phyloP scores from a whole-genome alignment of 352 stramenopile genomes.

The Phytophthora sojae region DNA sequence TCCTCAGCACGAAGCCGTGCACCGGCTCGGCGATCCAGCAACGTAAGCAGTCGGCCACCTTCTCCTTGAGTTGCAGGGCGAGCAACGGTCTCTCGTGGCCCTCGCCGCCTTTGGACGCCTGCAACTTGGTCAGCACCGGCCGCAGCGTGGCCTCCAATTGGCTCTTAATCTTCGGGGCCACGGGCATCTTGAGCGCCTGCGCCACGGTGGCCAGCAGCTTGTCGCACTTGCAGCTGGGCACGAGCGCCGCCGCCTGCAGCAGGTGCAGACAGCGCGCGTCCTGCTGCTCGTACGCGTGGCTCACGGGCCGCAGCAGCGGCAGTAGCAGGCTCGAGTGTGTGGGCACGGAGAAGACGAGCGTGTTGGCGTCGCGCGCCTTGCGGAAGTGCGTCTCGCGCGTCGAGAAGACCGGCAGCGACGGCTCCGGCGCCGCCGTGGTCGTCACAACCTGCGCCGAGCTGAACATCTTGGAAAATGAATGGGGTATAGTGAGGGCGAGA shows the following conservation, averaged over 20 bases:
- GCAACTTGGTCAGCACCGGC: conserved; percentile 30
- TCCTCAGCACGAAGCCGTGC: conserved; percentile 71
- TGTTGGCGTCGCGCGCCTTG: conserved; percentile 69
- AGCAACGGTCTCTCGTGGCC: conserved; percentile 42
- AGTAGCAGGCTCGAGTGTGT: conserved; percentile 65
- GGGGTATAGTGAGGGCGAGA: neutral
- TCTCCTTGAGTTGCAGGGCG: conserved; percentile 73
- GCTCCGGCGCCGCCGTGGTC: conserved; percentile 8
- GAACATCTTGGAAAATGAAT: conserved; percentile 30
- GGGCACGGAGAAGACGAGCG: conserved; percentile 59
- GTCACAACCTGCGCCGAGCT: conserved; percentile 1
- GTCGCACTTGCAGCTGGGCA: conserved; percentile 69
- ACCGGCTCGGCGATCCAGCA: conserved; percentile 76
- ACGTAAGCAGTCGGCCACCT: conserved; percentile 70
- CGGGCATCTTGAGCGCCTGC: conserved; percentile 58
- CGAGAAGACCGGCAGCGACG: conserved; percentile 58
- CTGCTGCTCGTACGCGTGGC: conserved; percentile 66
- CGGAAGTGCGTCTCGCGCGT: conserved; percentile 53
- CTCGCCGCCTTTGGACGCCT: conserved; percentile 6
- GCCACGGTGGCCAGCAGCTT: conserved; percentile 54
- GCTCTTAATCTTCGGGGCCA: conserved; percentile 44
- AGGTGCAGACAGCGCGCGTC: conserved; percentile 77
- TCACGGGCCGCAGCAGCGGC: conserved; percentile 48
- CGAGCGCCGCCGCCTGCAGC: conserved; percentile 63
- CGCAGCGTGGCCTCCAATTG: conserved; percentile 44